A percentile compares a stretch with the other conserved stretches of the same genome.
phyloP scores from a whole-genome alignment of 495 filamentous ascomycete genomes.

The Schizothecium vesticola region DNA sequence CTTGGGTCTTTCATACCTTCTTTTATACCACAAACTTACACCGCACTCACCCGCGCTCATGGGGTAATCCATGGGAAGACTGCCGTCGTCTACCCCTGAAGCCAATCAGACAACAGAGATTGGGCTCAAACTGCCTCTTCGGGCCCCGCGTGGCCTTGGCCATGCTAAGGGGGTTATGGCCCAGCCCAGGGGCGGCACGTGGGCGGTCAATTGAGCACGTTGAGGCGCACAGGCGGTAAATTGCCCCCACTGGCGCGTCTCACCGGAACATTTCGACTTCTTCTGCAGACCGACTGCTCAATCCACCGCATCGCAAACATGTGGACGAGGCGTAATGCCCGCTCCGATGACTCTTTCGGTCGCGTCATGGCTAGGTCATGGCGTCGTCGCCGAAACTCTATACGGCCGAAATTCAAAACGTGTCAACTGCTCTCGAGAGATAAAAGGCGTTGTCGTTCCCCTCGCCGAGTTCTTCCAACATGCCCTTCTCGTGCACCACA shows the following conservation, averaged over 20 bases:
- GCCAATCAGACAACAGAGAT: conserved; percentile 15
- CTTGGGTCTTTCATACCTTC: too few species aligned
- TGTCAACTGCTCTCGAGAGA: neutral
- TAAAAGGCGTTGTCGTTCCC: neutral
- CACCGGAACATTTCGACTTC: neutral
- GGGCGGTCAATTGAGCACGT: too few species aligned
- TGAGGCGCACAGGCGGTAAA: too few species aligned
- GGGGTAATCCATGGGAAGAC: neutral
- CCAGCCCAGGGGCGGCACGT: neutral
- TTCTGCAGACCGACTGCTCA: neutral
- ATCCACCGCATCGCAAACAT: neutral
- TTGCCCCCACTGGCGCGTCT: too few species aligned
- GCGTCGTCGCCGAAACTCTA: too few species aligned
- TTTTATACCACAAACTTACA: too few species aligned
- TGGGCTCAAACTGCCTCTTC: conserved; percentile 25
- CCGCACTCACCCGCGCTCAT: too few species aligned
- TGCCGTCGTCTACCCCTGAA: neutral
- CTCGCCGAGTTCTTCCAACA: neutral
- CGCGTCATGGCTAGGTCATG: neutral
- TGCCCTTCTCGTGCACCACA: neutral
- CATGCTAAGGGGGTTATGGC: too few species aligned
- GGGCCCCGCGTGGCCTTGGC: conserved; percentile 6
- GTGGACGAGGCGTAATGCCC: neutral
- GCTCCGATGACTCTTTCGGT: neutral
- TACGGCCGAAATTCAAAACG: neutral